A percentile compares a stretch with the other conserved stretches of the same genome.
phyloP scores from a whole-genome alignment of 208 protist species.

The Leishmania mexicana region DNA sequence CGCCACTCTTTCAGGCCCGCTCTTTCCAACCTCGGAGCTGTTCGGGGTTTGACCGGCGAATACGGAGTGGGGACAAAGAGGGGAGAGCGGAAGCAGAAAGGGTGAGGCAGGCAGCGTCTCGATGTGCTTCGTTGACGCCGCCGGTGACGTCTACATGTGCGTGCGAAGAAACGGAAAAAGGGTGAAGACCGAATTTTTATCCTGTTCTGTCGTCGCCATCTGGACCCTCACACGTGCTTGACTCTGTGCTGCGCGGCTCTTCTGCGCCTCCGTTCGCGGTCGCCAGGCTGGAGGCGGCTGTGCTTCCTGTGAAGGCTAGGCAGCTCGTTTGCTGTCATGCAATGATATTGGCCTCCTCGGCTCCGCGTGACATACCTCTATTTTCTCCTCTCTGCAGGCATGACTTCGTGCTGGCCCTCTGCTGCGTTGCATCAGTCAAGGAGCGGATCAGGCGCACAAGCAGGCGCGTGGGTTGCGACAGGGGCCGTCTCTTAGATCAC shows the following conservation, averaged over 20 bases:
- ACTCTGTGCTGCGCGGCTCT: neutral
- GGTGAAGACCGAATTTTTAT: neutral
- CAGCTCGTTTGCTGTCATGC: neutral
- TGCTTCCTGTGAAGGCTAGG: neutral
- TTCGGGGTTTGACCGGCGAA: neutral
- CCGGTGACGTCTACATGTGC: neutral
- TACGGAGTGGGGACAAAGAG: neutral
- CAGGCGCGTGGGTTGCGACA: neutral
- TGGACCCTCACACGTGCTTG: neutral
- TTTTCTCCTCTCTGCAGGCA: constrained; percentile 6
- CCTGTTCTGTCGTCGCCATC: neutral
- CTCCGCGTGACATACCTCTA: neutral
- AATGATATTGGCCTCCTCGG: neutral
- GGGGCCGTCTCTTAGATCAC: too few relatives aligned
- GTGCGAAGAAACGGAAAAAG: neutral
- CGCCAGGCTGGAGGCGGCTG: neutral
- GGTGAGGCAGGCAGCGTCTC: neutral
- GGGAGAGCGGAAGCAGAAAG: neutral
- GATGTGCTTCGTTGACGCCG: neutral
- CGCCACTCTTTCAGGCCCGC: neutral
- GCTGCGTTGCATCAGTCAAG: neutral
- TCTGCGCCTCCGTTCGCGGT: neutral
- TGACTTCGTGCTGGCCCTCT: neutral
- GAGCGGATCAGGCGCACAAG: neutral
- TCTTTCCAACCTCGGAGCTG: neutral